Conservation (phyloP, 352 stramenopile genomes). For the Aphanomyces stellatus region DNA sequence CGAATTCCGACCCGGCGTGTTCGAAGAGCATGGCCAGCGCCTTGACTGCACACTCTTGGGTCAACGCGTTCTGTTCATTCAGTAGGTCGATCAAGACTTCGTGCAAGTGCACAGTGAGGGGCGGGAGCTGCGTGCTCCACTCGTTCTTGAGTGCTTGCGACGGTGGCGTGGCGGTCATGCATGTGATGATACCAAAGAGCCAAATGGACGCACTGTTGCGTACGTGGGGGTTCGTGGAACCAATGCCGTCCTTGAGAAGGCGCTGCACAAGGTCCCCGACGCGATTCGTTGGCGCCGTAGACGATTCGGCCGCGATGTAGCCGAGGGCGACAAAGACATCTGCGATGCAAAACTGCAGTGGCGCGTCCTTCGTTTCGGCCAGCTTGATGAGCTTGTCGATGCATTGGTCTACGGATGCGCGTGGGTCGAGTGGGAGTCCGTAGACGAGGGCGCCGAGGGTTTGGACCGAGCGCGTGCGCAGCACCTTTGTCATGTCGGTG, state of each 20-base stretch:
- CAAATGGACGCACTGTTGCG: slow-evolving; percentile 52
- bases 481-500: background rate
- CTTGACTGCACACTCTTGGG: slow-evolving; percentile 72
- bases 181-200: slow-evolving; percentile 44
- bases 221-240: slow-evolving; percentile 16
- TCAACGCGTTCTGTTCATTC: slow-evolving; percentile 52
- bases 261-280: background rate
- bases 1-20: slow-evolving; percentile 39
- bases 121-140: slow-evolving; percentile 4
- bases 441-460: slow-evolving; percentile 7
- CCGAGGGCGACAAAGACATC: slow-evolving; percentile 49
- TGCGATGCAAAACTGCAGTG: slow-evolving; percentile 48
- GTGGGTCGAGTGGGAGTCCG: background rate
- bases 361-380: slow-evolving; percentile 20
- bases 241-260: background rate
- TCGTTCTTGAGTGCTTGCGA: slow-evolving; percentile 29
- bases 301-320: background rate
- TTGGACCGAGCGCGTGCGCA: background rate
- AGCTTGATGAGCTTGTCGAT: background rate
- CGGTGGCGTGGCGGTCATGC: background rate
- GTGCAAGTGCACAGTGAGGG: slow-evolving; percentile 34
- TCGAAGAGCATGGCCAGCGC: slow-evolving; percentile 62
- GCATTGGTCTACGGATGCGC: background rate
- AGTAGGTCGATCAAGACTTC: slow-evolving; percentile 77
- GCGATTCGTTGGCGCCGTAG: background rate